Conservation (phyloP, 148 eudicot species). For the Rhododendron ferrugineum region DNA sequence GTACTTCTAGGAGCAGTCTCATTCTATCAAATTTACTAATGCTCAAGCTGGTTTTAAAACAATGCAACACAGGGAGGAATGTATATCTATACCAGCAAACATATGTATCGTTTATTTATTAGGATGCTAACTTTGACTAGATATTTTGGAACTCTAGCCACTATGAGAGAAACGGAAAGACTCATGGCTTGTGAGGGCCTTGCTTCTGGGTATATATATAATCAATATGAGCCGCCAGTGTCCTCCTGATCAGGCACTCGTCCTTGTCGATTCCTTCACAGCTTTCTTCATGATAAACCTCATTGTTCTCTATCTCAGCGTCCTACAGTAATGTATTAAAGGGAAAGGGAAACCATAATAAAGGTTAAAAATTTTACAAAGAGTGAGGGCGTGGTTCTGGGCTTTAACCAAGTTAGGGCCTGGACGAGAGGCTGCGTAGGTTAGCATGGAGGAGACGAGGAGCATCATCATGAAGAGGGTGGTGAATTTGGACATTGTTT, state of each 20-base stretch:
- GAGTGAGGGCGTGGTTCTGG: not conserved
- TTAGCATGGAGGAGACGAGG: conserved; percentile 4
- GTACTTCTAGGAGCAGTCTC: not conserved
- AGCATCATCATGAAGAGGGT: conserved; percentile 12
- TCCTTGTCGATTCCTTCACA: conserved; percentile 10
- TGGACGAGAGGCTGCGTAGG: conserved; percentile 6
- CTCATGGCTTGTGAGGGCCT: not conserved
- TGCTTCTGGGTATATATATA: conserved; percentile 15
- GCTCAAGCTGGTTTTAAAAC: not conserved
- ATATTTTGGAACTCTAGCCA: not conserved
- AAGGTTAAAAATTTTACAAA: not conserved
- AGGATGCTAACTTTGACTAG: not conserved
- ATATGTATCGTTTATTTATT: not conserved
- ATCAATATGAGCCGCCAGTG: conserved; percentile 13
- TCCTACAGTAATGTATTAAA: not conserved
- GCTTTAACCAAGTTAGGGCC: not conserved
- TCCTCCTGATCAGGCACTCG: conserved; percentile 12
- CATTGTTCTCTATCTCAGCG: not conserved
- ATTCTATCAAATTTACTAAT: not conserved
- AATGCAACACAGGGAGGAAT: not conserved
- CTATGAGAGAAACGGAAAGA: not conserved
- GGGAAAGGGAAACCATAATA: not conserved
- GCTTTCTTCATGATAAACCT: not conserved
- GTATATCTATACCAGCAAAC: not conserved
- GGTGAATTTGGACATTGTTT: conserved; percentile 14